Percentiles rank a stretch among this genome's conserved stretches.
phyloP scores from a whole-genome alignment of 225 moss, liverwort and hornwort genomes.

The Sphagnum tenellum region DNA sequence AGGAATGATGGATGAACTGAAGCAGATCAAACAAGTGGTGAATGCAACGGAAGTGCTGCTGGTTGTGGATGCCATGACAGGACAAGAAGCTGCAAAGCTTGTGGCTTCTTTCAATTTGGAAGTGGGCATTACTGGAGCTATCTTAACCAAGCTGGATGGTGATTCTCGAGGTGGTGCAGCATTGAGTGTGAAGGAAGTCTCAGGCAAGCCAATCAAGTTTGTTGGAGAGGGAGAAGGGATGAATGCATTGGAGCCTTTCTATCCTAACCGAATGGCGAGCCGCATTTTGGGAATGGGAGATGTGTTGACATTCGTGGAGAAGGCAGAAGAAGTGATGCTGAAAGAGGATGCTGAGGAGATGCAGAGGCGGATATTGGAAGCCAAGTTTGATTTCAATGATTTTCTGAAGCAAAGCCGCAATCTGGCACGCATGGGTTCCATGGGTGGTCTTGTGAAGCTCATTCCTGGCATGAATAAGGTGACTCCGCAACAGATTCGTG shows the following conservation, averaged over 20 bases:
- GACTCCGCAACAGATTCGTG: slow-evolving; percentile 75
- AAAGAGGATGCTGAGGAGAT: slow-evolving; percentile 83
- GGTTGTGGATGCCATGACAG: slow-evolving; percentile 98
- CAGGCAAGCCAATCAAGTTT: slow-evolving; percentile 93
- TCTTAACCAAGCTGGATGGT: slow-evolving; percentile 91
- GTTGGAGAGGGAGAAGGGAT: slow-evolving; percentile 91
- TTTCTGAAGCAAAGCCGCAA: slow-evolving; percentile 86
- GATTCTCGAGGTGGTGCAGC: slow-evolving; percentile 99
- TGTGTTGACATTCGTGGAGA: slow-evolving; percentile 87
- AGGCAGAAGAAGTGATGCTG: slow-evolving; percentile 89
- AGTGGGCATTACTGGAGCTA: slow-evolving; percentile 93
- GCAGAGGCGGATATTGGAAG: slow-evolving; percentile 95
- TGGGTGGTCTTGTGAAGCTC: slow-evolving; percentile 76
- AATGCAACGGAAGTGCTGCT: slow-evolving; percentile 68
- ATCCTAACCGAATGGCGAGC: slow-evolving; percentile 93
- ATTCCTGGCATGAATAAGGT: slow-evolving; percentile 98
- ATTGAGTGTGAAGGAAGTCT: slow-evolving; percentile 90
- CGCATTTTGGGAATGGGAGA: slow-evolving; percentile 97
- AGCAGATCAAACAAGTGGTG: slow-evolving; percentile 85
- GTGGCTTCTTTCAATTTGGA: slow-evolving; percentile 90
- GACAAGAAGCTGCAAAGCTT: slow-evolving; percentile 95
- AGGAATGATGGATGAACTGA: slow-evolving; percentile 97
- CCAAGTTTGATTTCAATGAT: slow-evolving; percentile 97
- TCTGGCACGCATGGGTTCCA: slow-evolving; percentile 92
- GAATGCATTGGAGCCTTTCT: slow-evolving; percentile 85